phyloP scores from a whole-genome alignment of 192 early-diverging fungal species.

The Podochytrium sp. region DNA sequence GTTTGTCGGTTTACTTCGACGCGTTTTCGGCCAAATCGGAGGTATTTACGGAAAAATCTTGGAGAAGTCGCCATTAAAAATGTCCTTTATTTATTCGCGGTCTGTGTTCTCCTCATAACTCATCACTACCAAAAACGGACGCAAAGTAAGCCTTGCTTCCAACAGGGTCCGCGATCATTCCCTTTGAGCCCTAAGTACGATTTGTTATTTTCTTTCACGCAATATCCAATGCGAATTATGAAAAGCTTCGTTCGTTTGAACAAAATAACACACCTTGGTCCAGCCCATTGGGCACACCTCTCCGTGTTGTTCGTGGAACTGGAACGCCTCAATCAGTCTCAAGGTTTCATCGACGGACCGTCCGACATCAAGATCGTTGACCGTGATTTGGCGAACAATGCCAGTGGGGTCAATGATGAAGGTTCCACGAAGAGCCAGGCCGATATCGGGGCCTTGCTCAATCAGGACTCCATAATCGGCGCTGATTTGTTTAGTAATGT shows the following conservation, averaged over 20 bases:
- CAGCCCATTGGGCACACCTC: slow-evolving; percentile 38
- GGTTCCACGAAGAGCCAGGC: slow-evolving; percentile 75
- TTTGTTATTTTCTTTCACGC: slow-evolving; percentile 45
- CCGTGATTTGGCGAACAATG: slow-evolving; percentile 83
- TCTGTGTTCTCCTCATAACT: too few relatives aligned
- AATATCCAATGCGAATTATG: too few relatives aligned
- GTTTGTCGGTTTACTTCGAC: too few relatives aligned
- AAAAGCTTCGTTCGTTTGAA: slow-evolving; percentile 78
- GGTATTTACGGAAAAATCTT: too few relatives aligned
- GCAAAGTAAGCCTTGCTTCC: slow-evolving; percentile 73
- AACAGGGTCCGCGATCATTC: slow-evolving; percentile 75
- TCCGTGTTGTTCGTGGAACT: slow-evolving; percentile 83
- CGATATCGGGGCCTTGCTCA: slow-evolving; percentile 69
- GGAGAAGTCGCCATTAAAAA: too few relatives aligned
- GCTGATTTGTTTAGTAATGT: slow-evolving; percentile 87
- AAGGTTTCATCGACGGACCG: slow-evolving; percentile 81
- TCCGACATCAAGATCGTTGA: slow-evolving; percentile 71
- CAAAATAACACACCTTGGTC: slow-evolving; percentile 15
- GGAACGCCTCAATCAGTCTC: slow-evolving; percentile 88
- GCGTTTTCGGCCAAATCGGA: too few relatives aligned
- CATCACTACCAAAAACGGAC: slow-evolving; percentile 21
- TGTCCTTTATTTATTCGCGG: too few relatives aligned
- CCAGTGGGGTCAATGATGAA: slow-evolving; percentile 92
- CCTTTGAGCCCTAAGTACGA: slow-evolving; percentile 76
- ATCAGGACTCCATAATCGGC: slow-evolving; percentile 86